Evolutionary conservation across 768 basidiomycete species (phyloP).

Genomic region (Fistulinella prunicolor): DNA sequence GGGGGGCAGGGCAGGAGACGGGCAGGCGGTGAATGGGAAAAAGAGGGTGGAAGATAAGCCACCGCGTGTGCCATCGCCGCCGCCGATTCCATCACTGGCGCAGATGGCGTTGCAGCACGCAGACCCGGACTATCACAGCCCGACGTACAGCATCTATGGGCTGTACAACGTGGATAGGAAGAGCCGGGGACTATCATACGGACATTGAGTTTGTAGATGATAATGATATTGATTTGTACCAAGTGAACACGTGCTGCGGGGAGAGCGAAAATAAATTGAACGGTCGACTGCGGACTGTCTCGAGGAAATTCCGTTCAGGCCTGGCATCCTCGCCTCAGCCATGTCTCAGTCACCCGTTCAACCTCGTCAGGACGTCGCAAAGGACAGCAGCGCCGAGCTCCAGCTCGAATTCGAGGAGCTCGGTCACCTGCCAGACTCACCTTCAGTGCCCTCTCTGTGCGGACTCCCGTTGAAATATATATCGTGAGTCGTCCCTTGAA

Average conservation of each 20-base stretch:
- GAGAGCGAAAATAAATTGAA: not conserved
- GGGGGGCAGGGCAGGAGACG: conserved; percentile 29
- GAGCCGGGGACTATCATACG: conserved; percentile 37
- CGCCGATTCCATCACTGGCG: conserved; percentile 65
- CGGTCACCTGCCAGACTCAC: conserved; percentile 37
- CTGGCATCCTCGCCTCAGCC: too few species aligned
- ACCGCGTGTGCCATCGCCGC: conserved; percentile 78
- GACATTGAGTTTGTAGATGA: conserved; percentile 14
- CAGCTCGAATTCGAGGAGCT: conserved; percentile 47
- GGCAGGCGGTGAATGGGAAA: conserved; percentile 24
- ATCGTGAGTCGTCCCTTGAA: conserved; percentile 55
- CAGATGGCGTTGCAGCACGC: conserved; percentile 70
- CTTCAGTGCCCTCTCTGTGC: conserved; percentile 52
- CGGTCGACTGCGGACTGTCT: too few species aligned
- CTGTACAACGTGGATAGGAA: conserved; percentile 65
- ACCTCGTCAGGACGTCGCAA: conserved; percentile 22
- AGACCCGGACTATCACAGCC: conserved; percentile 68
- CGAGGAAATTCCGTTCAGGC: too few species aligned
- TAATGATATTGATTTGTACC: conserved; percentile 15
- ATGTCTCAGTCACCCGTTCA: conserved; percentile 21
- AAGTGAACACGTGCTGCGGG: not conserved
- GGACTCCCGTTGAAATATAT: conserved; percentile 79
- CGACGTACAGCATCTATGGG: conserved; percentile 81
- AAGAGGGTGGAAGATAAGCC: conserved; percentile 55
- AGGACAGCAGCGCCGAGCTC: conserved; percentile 30